Conservation (phyloP, 2,329 filamentous ascomycete species). For the Pyrenophora teres region DNA sequence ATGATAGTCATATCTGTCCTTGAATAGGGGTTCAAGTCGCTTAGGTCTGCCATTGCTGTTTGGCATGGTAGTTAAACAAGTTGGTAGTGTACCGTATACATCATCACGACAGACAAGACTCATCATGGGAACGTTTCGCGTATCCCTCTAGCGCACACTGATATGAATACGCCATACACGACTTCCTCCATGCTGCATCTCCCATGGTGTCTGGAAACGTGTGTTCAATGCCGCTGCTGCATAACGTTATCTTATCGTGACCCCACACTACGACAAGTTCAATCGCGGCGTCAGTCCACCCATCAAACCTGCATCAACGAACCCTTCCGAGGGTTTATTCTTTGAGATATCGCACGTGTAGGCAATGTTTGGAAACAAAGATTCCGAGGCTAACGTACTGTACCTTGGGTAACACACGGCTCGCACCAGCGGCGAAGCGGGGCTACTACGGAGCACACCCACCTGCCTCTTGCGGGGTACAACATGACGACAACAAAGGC, state of each 20-base stretch:
- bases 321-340: not conserved
- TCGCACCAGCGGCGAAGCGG: constrained; percentile 28
- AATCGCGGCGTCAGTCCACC: not conserved
- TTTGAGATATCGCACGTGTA: not conserved
- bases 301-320: not conserved
- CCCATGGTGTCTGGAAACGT: no score
- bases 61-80: no score
- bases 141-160: no score
- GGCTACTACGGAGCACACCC: constrained; percentile 14
- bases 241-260: constrained; percentile 3
- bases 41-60: no score
- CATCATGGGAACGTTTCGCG: no score
- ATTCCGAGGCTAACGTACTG: not conserved
- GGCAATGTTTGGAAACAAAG: not conserved
- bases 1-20: no score
- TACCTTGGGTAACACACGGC: constrained; percentile 15
- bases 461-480: constrained; percentile 26
- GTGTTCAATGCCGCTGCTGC: not conserved
- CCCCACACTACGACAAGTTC: not conserved
- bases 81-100: no score
- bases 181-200: no score
- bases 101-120: no score
- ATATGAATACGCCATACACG: no score
- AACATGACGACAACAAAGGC: not conserved
- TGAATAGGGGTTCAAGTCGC: no score